Conservation (phyloP, 495 filamentous ascomycete genomes). For the Articulospora tetracladia region DNA sequence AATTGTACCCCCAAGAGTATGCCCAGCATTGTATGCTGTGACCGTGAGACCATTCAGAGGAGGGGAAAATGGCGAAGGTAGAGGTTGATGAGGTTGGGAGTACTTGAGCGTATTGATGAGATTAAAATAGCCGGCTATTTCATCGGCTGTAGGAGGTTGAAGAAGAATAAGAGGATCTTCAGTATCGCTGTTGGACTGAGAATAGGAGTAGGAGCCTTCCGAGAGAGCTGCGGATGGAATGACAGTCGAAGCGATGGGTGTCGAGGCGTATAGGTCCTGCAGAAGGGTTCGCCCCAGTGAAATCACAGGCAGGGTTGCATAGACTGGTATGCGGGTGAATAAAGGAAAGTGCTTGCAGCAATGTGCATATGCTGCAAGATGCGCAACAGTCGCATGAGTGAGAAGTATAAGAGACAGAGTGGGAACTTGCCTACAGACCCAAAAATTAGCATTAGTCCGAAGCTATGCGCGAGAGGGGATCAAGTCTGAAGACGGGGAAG, state of each 20-base stretch:
- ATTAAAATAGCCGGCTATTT: slow-evolving; percentile 88
- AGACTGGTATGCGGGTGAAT: slow-evolving; percentile 91
- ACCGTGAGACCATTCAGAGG: slow-evolving; percentile 89
- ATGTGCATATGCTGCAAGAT: slow-evolving; percentile 91
- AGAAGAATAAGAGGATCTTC: slow-evolving; percentile 59
- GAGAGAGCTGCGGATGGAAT: slow-evolving; percentile 66
- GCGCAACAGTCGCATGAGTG: slow-evolving; percentile 85
- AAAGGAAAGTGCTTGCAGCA: slow-evolving; percentile 95
- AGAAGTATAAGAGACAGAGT: slow-evolving; percentile 92
- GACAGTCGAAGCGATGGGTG: slow-evolving; percentile 78
- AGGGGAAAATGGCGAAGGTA: slow-evolving; percentile 80
- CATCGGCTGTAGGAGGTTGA: slow-evolving; percentile 75
- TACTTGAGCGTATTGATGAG: slow-evolving; percentile 95
- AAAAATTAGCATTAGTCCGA: slow-evolving; percentile 10
- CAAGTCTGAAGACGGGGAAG: neutral
- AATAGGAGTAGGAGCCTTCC: slow-evolving; percentile 57
- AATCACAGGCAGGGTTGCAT: slow-evolving; percentile 91
- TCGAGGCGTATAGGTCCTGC: slow-evolving; percentile 89
- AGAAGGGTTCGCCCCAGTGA: slow-evolving; percentile 85
- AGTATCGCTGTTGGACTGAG: slow-evolving; percentile 38
- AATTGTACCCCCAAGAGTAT: slow-evolving; percentile 93
- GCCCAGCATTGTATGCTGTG: slow-evolving; percentile 94
- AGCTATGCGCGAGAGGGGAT: neutral
- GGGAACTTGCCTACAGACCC: slow-evolving; percentile 65
- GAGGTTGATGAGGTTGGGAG: slow-evolving; percentile 88